Evolutionary conservation across 305 asterid genomes (phyloP).

Genomic region (Fraxinus floribunda): DNA sequence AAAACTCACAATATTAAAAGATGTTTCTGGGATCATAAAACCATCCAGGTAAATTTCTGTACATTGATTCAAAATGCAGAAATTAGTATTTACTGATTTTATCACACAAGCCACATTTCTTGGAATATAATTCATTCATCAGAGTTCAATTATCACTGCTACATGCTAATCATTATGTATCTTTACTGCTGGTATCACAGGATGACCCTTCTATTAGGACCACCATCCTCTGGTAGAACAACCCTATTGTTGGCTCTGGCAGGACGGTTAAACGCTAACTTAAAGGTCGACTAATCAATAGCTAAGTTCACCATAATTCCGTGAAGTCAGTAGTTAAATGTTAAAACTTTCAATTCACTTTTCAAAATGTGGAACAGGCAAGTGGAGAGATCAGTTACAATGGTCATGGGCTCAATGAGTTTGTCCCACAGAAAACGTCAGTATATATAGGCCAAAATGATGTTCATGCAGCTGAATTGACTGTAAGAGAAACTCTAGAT

Average conservation of each 20-base stretch:
- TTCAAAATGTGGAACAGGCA: slow-evolving; percentile 34
- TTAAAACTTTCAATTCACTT: background rate
- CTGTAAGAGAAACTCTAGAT: slow-evolving; percentile 60
- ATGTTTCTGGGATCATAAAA: slow-evolving; percentile 47
- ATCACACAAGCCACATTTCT: no score
- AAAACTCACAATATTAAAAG: slow-evolving; percentile 38
- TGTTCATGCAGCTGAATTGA: slow-evolving; percentile 61
- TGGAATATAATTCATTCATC: no score
- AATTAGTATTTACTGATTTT: background rate
- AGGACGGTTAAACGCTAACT: slow-evolving; percentile 45
- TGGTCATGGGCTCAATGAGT: slow-evolving; percentile 51
- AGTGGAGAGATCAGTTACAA: slow-evolving; percentile 53
- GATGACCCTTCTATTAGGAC: slow-evolving; percentile 63
- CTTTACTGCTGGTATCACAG: slow-evolving; percentile 23
- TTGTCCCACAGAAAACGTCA: slow-evolving; percentile 56
- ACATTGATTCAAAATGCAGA: background rate
- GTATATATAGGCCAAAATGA: slow-evolving; percentile 67
- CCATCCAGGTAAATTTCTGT: slow-evolving; percentile 37
- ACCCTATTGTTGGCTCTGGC: slow-evolving; percentile 58
- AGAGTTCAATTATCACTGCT: background rate
- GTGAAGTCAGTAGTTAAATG: background rate
- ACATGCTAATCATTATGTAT: background rate
- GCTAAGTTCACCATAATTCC: background rate
- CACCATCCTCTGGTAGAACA: slow-evolving; percentile 64
- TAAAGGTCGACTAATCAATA: slow-evolving; percentile 35